Evolutionary conservation across 108 stramenopile species (phyloP).

Genomic region (Cylindrotheca fusiformis): DNA sequence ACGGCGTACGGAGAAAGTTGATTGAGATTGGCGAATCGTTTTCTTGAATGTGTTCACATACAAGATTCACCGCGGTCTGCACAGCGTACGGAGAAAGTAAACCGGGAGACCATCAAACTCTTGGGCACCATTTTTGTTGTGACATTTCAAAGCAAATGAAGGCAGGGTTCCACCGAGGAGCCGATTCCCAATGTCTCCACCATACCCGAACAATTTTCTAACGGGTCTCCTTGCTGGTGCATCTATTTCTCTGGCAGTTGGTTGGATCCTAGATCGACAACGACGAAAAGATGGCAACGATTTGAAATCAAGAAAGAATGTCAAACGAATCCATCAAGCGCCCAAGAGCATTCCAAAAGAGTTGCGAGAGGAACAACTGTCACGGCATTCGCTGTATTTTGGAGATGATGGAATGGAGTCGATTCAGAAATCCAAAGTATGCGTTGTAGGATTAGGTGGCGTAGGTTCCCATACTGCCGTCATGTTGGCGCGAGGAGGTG

Average conservation of each 20-base stretch:
- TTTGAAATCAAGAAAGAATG: neutral
- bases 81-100: too few relatives aligned
- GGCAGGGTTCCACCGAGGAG: neutral
- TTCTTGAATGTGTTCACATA: too few relatives aligned
- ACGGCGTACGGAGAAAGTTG: too few relatives aligned
- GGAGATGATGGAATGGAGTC: slow-evolving; percentile 67
- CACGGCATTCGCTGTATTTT: slow-evolving; percentile 90
- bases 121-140: too few relatives aligned
- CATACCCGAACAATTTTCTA: too few relatives aligned
- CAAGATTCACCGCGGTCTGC: too few relatives aligned
- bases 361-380: slow-evolving; percentile 91
- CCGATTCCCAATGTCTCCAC: neutral
- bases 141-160: too few relatives aligned
- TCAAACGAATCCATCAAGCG: neutral
- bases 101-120: too few relatives aligned
- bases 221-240: slow-evolving; percentile 12
- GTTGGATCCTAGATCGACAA: slow-evolving; percentile 5
- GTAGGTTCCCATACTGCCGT: slow-evolving; percentile 93
- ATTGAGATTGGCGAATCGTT: too few relatives aligned
- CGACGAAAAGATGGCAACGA: neutral
- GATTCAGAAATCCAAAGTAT: slow-evolving; percentile 57
- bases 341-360: slow-evolving; percentile 35
- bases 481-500: slow-evolving; percentile 94
- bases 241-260: slow-evolving; percentile 12
- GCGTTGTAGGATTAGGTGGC: slow-evolving; percentile 96